Percentiles rank a stretch among this genome's conserved stretches.
phyloP scores from a whole-genome alignment of 169 alveolate species.

The Perkinsus marinus region DNA sequence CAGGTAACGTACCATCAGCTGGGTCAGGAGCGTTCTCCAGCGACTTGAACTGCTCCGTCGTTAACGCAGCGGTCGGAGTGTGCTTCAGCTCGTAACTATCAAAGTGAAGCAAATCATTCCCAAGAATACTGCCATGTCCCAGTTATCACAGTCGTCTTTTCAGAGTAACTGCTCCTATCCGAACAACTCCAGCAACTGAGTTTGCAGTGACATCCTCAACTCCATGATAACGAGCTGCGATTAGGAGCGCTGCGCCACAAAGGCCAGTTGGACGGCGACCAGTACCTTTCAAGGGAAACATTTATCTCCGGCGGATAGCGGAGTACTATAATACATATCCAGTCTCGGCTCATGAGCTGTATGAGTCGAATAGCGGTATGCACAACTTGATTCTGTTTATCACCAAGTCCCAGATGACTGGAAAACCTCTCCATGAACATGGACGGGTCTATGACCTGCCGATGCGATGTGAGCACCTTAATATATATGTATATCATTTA shows the following conservation, averaged over 20 bases:
- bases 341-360: conserved; percentile 90
- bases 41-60: conserved; percentile 14
- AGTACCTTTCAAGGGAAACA: conserved; percentile 29
- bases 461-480: not conserved
- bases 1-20: conserved; percentile 11
- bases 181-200: conserved; percentile 4
- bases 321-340: conserved; percentile 56
- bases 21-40: conserved; percentile 18
- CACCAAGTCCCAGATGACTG: conserved; percentile 75
- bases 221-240: conserved; percentile 93
- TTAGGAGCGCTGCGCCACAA: conserved; percentile 95
- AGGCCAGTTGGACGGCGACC: conserved; percentile 97
- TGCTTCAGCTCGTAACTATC: conserved; percentile 20
- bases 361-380: conserved; percentile 84
- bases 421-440: conserved; percentile 88
- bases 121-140: conserved; percentile 15
- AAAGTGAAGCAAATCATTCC: not conserved
- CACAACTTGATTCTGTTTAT: conserved; percentile 74
- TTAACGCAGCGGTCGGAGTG: conserved; percentile 27
- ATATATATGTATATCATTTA: not conserved
- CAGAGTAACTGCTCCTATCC: not conserved
- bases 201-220: conserved; percentile 34
- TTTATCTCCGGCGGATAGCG: not conserved
- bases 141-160: not conserved
- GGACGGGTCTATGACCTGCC: conserved; percentile 88